Conservation (phyloP, 768 basidiomycete species). For the Suillus bovinus region DNA sequence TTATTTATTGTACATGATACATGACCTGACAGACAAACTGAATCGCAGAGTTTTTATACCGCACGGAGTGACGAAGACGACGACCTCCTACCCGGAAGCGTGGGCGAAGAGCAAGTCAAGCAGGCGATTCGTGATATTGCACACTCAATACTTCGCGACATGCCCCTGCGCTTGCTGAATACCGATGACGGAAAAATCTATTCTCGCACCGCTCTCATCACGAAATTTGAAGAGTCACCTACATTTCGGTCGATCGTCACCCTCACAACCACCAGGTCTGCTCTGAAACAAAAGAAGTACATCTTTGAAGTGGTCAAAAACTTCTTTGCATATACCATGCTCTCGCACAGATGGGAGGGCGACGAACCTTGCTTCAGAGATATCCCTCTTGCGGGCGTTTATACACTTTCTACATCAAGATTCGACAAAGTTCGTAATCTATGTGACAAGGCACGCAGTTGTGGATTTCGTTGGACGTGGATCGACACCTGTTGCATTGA, state of each 20-base stretch:
- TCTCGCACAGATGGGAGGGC: slow-evolving; percentile 31
- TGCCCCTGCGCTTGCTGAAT: slow-evolving; percentile 26
- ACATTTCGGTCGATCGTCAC: slow-evolving; percentile 1
- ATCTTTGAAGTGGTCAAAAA: slow-evolving; percentile 13
- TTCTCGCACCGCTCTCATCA: slow-evolving; percentile 18
- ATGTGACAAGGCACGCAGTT: slow-evolving; percentile 21
- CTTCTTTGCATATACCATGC: slow-evolving; percentile 29
- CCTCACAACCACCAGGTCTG: slow-evolving; percentile 4
- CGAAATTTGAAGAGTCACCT: slow-evolving; percentile 17
- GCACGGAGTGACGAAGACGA: not conserved
- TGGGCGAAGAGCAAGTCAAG: slow-evolving; percentile 3
- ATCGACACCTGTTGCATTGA: slow-evolving; percentile 34
- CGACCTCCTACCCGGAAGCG: not conserved
- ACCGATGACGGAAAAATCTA: slow-evolving; percentile 28
- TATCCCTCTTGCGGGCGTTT: slow-evolving; percentile 12
- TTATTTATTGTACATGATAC: not conserved
- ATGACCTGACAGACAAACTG: not conserved
- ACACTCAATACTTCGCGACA: slow-evolving; percentile 7
- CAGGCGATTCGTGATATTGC: not conserved
- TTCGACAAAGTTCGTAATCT: slow-evolving; percentile 23
- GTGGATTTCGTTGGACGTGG: slow-evolving; percentile 28
- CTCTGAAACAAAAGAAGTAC: not conserved
- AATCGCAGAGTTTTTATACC: not conserved
- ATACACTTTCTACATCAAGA: not conserved
- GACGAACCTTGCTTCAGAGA: not conserved